These are phyloP conservation scores for Diaporthe sp. DNA, from an alignment of 2,329 filamentous ascomycete genomes.

Conservation along the genomic window DNA sequence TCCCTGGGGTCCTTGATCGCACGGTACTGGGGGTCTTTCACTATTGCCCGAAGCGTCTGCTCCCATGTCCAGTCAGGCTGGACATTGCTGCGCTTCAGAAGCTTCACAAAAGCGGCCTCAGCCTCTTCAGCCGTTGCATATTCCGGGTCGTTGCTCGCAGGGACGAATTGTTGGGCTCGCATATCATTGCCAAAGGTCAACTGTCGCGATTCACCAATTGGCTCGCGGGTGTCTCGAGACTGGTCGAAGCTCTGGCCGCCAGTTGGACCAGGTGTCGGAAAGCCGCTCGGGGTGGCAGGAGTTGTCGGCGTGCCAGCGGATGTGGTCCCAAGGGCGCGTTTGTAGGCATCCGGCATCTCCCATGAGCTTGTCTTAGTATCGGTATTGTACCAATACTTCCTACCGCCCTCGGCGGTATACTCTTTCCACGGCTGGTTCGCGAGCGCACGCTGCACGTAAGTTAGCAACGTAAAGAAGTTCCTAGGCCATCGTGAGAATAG, in stretches of 20 bases:
- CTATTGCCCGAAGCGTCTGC: slow-evolving; percentile 85
- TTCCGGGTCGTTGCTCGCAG: slow-evolving; percentile 78
- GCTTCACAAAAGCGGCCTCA: slow-evolving; percentile 91
- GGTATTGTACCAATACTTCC: slow-evolving; percentile 95
- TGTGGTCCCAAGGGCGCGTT: slow-evolving; percentile 72
- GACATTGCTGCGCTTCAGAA: slow-evolving; percentile 86
- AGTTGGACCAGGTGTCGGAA: slow-evolving; percentile 57
- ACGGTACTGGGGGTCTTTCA: slow-evolving; percentile 92
- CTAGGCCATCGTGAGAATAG: not conserved
- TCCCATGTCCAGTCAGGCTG: slow-evolving; percentile 95
- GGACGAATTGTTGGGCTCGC: slow-evolving; percentile 70
- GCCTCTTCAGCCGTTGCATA: slow-evolving; percentile 87
- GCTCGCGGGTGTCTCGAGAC: slow-evolving; percentile 48
- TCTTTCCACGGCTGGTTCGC: slow-evolving; percentile 92
- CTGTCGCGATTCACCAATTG: slow-evolving; percentile 68
- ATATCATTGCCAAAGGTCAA: slow-evolving; percentile 68
- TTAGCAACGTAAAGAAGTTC: slow-evolving; percentile 40
- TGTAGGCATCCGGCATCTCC: slow-evolving; percentile 91
- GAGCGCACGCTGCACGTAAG: slow-evolving; percentile 74
- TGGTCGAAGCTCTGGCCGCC: slow-evolving; percentile 46
- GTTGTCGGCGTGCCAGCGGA: slow-evolving; percentile 62
- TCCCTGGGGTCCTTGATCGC: slow-evolving; percentile 94
- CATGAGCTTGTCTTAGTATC: slow-evolving; percentile 93
- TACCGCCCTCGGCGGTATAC: slow-evolving; percentile 86
- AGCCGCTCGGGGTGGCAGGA: slow-evolving; percentile 56